Evolutionary conservation across 2,329 filamentous ascomycete genomes (phyloP), one percentile per base, ranked within the genome.

Genomic region (Fusarium sp.): DNA sequence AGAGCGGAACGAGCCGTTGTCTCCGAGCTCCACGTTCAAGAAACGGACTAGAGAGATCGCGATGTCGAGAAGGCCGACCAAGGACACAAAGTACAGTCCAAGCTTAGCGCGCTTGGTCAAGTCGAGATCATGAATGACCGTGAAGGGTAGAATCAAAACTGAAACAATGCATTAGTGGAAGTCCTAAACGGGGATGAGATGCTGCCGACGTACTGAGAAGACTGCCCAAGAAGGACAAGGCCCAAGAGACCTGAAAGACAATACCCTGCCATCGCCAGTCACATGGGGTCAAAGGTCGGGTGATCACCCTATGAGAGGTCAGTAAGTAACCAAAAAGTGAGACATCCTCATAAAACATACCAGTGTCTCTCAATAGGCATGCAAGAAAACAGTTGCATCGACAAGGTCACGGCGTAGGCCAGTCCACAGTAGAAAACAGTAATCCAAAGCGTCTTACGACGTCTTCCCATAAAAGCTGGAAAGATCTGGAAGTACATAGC

Each of bases 361-460:
- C 69, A 71, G 15, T 71, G 55, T 15, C 55, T 53, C 14, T 72
- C 69, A 9, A 72, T 45, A 3, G 69, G 69, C 65, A 70, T 54
- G 27, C 69, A 71, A 26, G 69, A 70, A 27, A 71, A 64, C 11
- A 71, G 56, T 12, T 71, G 69, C 60, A 71, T 33, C 7, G 46
- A 53, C 18, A 71, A 5, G 0, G 69, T 71, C 12, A 26, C 42
- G 4, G 26, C 15, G 35, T 72, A 71, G 9, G 69, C 50, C 20
- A 70, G 9, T 0, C 27, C 20, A 13, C 69, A 71, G 13, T 69
- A 71, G 14, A 46, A 35, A 3, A 66, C 37, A 1, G 46, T 54
- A 17, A 40, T 49, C 64, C 60, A 72, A 6, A 71, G 38, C 17
- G 67, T 53, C 18, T 46, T 58, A 12, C 69, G 65, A 35, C 64